These are phyloP conservation scores for Diaporthe vexans DNA, from an alignment of 2,329 filamentous ascomycete species.

Conservation along the genomic window DNA sequence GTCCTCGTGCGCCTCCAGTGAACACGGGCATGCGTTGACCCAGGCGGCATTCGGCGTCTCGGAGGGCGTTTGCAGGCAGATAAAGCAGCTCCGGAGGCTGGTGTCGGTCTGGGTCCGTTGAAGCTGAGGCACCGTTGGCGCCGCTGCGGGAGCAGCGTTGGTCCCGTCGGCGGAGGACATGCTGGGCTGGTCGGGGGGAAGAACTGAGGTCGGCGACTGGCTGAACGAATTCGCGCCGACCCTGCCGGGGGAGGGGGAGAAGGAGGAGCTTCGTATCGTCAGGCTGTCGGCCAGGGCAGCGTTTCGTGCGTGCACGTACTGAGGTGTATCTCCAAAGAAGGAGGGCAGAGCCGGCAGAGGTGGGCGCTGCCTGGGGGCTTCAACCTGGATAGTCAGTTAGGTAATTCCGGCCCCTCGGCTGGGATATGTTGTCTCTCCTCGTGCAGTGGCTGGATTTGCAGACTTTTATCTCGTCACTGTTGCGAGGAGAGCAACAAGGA, in stretches of 20 bases:
- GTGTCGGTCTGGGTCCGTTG: conserved; percentile 41
- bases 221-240: conserved; percentile 2
- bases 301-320: neutral
- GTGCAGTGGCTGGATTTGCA: neutral
- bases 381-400: neutral
- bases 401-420: neutral
- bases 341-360: neutral
- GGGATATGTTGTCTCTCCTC: neutral
- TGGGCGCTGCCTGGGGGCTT: conserved; percentile 20
- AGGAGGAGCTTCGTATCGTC: neutral
- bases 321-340: neutral
- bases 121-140: conserved; percentile 18
- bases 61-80: conserved; percentile 71
- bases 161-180: conserved; percentile 15
- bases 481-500: neutral
- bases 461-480: neutral
- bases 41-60: conserved; percentile 69
- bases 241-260: no score
- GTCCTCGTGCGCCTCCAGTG: conserved; percentile 89
- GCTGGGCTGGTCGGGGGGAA: conserved; percentile 1
- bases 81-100: conserved; percentile 68
- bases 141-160: conserved; percentile 5
- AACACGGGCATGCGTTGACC: conserved; percentile 92
- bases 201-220: conserved; percentile 12
- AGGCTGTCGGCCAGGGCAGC: neutral